These are phyloP conservation scores for Debaryomyces tyrocola DNA, from an alignment of 805 yeast species.

Conservation along the genomic window DNA sequence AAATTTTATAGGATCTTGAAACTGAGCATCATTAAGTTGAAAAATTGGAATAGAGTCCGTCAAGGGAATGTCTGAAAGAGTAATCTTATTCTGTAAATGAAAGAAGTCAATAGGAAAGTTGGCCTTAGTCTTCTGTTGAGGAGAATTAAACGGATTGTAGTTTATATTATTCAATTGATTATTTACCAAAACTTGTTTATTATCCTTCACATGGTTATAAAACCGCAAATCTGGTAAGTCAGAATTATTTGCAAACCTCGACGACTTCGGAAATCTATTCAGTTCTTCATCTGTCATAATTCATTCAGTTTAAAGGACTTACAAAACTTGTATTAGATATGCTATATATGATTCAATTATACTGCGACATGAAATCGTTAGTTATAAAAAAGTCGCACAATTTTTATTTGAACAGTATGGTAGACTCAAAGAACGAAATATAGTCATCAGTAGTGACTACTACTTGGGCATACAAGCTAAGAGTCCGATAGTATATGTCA, in stretches of 20 bases:
- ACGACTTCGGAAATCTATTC: constrained; percentile 22
- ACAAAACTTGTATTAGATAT: neutral
- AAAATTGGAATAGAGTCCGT: constrained; percentile 51
- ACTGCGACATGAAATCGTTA: no score
- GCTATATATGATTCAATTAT: no score
- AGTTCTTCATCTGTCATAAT: constrained; percentile 3
- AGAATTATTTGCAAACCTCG: constrained; percentile 23
- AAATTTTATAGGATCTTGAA: constrained; percentile 62
- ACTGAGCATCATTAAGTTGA: constrained; percentile 52
- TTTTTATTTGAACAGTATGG: no score
- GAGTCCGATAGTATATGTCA: no score
- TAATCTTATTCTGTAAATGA: constrained; percentile 30
- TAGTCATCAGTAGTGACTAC: no score
- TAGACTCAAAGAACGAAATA: no score
- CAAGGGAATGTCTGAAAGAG: constrained; percentile 12
- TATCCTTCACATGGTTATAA: constrained; percentile 13
- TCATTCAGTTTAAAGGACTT: neutral
- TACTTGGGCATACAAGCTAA: no score
- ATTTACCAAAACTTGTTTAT: constrained; percentile 18
- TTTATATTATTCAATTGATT: constrained; percentile 26
- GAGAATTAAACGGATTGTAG: constrained; percentile 46
- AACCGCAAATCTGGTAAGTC: constrained; percentile 24
- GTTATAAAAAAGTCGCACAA: no score
- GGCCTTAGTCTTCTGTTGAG: constrained; percentile 45
- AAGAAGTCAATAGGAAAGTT: constrained; percentile 45